Conservation (phyloP, 352 stramenopile genomes). For the Globisporangium recalcitrans region DNA sequence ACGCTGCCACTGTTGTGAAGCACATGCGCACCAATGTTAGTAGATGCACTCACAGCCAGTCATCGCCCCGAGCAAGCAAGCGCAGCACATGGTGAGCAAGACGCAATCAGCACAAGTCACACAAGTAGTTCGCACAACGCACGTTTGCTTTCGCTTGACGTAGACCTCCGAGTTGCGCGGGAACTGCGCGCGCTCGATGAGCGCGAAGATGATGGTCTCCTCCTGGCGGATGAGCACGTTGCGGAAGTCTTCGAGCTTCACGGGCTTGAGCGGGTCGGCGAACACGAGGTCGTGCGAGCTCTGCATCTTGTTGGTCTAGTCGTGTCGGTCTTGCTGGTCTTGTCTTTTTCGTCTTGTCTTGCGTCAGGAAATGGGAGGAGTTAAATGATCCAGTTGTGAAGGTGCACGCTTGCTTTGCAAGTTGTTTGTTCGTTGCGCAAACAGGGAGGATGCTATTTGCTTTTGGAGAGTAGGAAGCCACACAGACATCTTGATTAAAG, state of each 20-base stretch:
- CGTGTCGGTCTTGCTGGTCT: background rate
- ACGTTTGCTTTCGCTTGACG: slow-evolving; percentile 80
- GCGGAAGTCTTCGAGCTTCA: slow-evolving; percentile 84
- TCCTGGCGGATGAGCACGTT: slow-evolving; percentile 91
- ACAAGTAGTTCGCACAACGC: background rate
- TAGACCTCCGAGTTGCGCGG: slow-evolving; percentile 94
- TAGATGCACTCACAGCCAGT: background rate
- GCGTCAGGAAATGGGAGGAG: background rate
- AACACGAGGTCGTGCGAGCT: slow-evolving; percentile 64
- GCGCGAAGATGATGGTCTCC: slow-evolving; percentile 99
- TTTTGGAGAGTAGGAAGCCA: no score
- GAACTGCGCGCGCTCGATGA: slow-evolving; percentile 98
- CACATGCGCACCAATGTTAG: background rate
- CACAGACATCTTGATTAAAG: no score
- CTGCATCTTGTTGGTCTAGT: slow-evolving; percentile 28
- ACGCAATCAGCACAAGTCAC: background rate
- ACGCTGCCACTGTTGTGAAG: slow-evolving; percentile 42
- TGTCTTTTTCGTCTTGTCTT: background rate
- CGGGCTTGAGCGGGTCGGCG: slow-evolving; percentile 55
- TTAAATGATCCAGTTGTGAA: background rate
- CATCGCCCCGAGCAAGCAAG: background rate
- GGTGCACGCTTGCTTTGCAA: background rate
- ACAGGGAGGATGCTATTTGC: no score
- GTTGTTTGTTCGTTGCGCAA: slow-evolving; percentile 12
- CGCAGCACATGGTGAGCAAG: background rate